Evolutionary conservation across 2,329 filamentous ascomycete species (phyloP), one percentile per base, ranked within the genome.

Genomic region (Lojkania enalia): DNA sequence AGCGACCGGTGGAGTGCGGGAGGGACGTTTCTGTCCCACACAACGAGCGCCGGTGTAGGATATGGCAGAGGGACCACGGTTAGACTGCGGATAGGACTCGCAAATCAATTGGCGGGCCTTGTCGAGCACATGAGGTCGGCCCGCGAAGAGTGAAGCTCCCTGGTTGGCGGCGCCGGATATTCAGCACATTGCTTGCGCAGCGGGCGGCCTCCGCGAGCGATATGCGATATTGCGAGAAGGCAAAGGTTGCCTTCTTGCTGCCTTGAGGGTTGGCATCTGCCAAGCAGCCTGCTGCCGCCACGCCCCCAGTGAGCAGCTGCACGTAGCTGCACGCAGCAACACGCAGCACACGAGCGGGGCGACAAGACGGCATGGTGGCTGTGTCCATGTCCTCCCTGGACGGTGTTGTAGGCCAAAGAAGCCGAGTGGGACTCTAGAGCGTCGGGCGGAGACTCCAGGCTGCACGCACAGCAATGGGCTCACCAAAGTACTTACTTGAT

Each of bases 31-130:
- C 52, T 41, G 50, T 47, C 47, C 29, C 41, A 42, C 49, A 32
- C 54, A 51, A 52, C 36, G 51, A 36, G 35, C 35, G 38, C 60
- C 60, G 63, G 61, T 64, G 60, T 61, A 53, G 54, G 48, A 60
- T 53, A 47, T 47, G 51, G 55, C 29, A 46, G 49, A 29, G 50
- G 32, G n/a, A n/a, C n/a, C n/a, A n/a, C n/a, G n/a, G n/a, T n/a
- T n/a, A n/a, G n/a, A n/a, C n/a, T n/a, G n/a, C 23, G 7, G 9
- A 37, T 41, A 42, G 39, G 29, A 41, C 38, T 39, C 19, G 37
- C n/a, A 30, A 20, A 14, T 19, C 25, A 35, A 32, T 12, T 18
- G 38, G 29, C 32, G 16, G 31, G 20, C 41, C 25, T 20, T 30
- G 23, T 25, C 25, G 23, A 20, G 14, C 5, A 19, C 35, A 25